These are phyloP conservation scores for Immersiella caudata DNA, from an alignment of 495 filamentous ascomycete species.

Conservation along the genomic window DNA sequence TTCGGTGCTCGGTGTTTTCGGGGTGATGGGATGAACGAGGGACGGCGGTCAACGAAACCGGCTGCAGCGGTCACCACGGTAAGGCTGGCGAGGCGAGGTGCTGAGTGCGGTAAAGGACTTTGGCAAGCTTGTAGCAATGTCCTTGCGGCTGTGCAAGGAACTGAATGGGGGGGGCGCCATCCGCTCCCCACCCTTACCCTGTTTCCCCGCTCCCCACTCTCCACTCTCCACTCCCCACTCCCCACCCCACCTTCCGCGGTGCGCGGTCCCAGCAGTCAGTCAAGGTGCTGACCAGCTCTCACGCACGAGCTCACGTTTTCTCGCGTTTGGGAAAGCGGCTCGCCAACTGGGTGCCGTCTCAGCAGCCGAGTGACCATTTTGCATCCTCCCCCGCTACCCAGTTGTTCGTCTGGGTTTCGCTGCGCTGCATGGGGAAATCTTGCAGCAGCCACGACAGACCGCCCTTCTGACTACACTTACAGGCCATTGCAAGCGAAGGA, in stretches of 20 bases:
- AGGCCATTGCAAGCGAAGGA: not conserved
- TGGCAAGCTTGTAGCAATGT: not conserved
- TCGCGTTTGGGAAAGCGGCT: constrained; percentile 9
- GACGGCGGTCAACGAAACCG: not conserved
- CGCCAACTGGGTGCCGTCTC: not conserved
- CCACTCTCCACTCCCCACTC: not conserved
- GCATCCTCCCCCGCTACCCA: too few relatives aligned
- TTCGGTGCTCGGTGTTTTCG: constrained; percentile 17
- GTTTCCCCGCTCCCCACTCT: not conserved
- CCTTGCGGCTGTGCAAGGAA: not conserved
- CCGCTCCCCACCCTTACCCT: not conserved
- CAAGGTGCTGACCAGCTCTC: constrained; percentile 6
- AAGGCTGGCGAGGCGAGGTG: not conserved
- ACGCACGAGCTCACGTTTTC: constrained; percentile 20
- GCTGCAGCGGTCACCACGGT: not conserved
- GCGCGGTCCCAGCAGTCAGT: constrained; percentile 8
- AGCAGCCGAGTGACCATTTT: not conserved
- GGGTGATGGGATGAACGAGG: not conserved
- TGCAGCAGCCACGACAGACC: not conserved
- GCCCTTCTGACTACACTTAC: constrained; percentile 1
- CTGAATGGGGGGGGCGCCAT: too few relatives aligned
- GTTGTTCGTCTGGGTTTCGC: not conserved
- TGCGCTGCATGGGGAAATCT: not conserved
- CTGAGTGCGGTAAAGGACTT: too few relatives aligned
- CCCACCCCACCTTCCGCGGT: not conserved